These are phyloP conservation scores for Erysimum pusillum DNA, from an alignment of 441 rosid species.

Conservation along the genomic window DNA sequence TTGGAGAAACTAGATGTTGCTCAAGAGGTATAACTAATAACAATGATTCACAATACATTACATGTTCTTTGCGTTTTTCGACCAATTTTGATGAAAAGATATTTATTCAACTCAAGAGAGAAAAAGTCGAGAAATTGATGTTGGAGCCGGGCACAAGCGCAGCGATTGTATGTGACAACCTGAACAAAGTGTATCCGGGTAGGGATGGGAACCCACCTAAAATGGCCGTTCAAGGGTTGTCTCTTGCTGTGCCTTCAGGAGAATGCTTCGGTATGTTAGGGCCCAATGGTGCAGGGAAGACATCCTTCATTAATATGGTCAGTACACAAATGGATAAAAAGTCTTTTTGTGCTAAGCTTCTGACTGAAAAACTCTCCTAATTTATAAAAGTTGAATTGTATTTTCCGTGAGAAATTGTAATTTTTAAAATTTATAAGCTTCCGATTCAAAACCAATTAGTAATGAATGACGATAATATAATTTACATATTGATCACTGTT, in stretches of 20 bases:
- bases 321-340: constrained; percentile 37
- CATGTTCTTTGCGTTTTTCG: constrained; percentile 24
- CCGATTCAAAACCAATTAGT: neutral
- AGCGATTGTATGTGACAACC: constrained; percentile 76
- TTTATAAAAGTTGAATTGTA: neutral
- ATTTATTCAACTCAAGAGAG: constrained; percentile 58
- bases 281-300: constrained; percentile 98
- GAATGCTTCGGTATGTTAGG: constrained; percentile 99
- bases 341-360: neutral
- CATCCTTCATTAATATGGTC: constrained; percentile 94
- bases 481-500: neutral
- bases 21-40: constrained; percentile 82
- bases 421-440: neutral
- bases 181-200: constrained; percentile 81
- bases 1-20: constrained; percentile 81
- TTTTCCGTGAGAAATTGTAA: neutral
- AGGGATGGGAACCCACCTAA: constrained; percentile 93
- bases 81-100: constrained; percentile 2
- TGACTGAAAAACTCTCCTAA: constrained; percentile 1
- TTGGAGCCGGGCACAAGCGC: constrained; percentile 65
- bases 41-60: constrained; percentile 13
- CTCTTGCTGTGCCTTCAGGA: constrained; percentile 88
- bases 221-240: constrained; percentile 82
- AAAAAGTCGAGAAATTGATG: constrained; percentile 77
- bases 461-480: neutral